Base-by-base conservation (phyloP, 2,329 filamentous ascomycete species). In the Colletotrichum sp. region DNA sequence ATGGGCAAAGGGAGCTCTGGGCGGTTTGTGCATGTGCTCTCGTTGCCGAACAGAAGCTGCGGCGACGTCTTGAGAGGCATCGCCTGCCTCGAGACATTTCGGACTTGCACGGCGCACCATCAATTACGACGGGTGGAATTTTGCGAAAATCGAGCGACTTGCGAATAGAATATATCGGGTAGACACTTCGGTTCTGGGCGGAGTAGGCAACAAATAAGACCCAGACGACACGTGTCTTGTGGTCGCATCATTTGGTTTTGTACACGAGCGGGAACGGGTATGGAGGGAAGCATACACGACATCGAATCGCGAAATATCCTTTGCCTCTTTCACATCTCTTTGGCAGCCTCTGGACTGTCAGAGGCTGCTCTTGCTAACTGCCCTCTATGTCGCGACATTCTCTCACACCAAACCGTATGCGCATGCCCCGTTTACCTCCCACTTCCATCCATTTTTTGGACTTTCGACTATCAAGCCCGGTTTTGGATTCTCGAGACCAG, bases 1-100 rank as follows among this genome's bases (percentile, higher is more conserved):
- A 81, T 98, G 96, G 96, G 95, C 96, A 6, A 88, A 89, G 63
- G 97, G 96, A 7, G 96, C 95, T 75, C 87, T 99, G 68, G 97
- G 97, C 0, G 97, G 97, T 0, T 92, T 92, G 84, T 99, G 97
- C 86, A 93, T 95, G 89, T 99, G 97, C 85, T 87, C 90, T 75
- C 91, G 97, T 78, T 99, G 97, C 84, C 86, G 93, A 28, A 93
- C 91, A 82, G 96, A 98, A 84, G 91, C 90, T 12, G 73, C 72
- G 26, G 34, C 30, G 65, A 22, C 8, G 32, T 22, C 65, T 64
- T 63, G 59, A 64, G n/a, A 16, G 22, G 34, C 32, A 64, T 64
- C 22, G 32, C 60, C 32, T n/a, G 62, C 32, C 22, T 64, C 24
- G 13, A 26, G 22, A 15, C 18, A 36, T 26, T 13, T 30, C 5